phyloP scores from a whole-genome alignment of 305 asterid species.

The Solanum hybrid region DNA sequence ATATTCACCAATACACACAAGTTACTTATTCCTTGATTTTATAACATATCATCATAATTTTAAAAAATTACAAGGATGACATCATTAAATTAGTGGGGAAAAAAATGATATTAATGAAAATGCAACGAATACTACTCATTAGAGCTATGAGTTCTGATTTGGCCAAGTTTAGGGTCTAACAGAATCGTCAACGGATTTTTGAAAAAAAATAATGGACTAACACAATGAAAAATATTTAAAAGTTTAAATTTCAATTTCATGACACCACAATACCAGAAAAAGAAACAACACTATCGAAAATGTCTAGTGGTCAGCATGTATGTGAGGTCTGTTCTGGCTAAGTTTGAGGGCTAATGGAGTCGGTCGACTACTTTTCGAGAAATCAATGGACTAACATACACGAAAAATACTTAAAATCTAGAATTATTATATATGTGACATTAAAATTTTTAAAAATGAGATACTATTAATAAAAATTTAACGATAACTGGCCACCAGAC shows the following conservation, averaged over 20 bases:
- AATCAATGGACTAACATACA: too few relatives aligned
- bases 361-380: too few relatives aligned
- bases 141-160: too few relatives aligned
- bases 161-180: neutral
- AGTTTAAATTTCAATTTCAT: too few relatives aligned
- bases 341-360: neutral
- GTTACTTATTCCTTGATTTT: neutral
- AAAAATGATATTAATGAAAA: too few relatives aligned
- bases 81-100: neutral
- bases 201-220: too few relatives aligned
- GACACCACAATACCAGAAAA: neutral
- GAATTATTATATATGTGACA: neutral
- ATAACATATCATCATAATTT: neutral
- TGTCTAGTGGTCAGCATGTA: neutral
- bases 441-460: neutral
- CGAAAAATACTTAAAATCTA: neutral
- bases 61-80: neutral
- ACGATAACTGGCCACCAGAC: neutral
- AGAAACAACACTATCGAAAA: too few relatives aligned
- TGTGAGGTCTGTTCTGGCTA: neutral
- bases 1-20: neutral
- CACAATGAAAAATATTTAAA: too few relatives aligned
- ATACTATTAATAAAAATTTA: too few relatives aligned
- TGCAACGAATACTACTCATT: neutral
- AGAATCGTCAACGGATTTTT: neutral